A percentile compares a stretch with the other conserved stretches of the same genome.
phyloP scores from a whole-genome alignment of 164 flowering plant species.

The Vitis rotundifolia region DNA sequence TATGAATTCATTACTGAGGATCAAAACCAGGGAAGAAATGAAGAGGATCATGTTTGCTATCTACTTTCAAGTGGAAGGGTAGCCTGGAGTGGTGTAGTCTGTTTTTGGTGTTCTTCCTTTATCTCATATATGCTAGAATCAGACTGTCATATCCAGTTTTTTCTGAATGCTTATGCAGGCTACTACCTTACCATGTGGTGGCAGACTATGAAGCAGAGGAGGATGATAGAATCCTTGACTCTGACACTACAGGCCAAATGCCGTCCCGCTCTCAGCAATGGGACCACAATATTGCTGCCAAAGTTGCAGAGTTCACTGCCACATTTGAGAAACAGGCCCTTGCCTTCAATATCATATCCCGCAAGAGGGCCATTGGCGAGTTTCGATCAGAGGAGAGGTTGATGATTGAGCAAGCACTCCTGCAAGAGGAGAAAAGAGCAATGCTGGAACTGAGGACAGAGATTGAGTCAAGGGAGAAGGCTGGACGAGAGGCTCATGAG shows the following conservation, averaged over 20 bases:
- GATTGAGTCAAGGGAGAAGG: slow-evolving; percentile 83
- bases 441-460: slow-evolving; percentile 67
- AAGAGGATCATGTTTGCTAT: too few species aligned
- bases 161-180: slow-evolving; percentile 44
- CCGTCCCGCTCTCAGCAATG: slow-evolving; percentile 94
- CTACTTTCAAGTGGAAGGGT: too few species aligned
- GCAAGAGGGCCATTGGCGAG: slow-evolving; percentile 81
- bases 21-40: too few species aligned
- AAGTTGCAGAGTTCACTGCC: slow-evolving; percentile 80
- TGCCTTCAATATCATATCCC: slow-evolving; percentile 85
- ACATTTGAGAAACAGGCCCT: slow-evolving; percentile 95
- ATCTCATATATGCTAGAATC: neutral
- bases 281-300: slow-evolving; percentile 90
- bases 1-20: too few species aligned
- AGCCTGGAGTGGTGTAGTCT: neutral
- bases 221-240: slow-evolving; percentile 93
- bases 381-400: slow-evolving; percentile 89
- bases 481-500: slow-evolving; percentile 76
- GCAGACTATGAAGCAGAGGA: slow-evolving; percentile 99
- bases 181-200: slow-evolving; percentile 94
- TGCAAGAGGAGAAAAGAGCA: slow-evolving; percentile 84
- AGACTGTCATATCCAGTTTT: neutral
- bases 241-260: slow-evolving; percentile 90
- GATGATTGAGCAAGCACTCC: slow-evolving; percentile 91
- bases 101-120: neutral